phyloP scores from a whole-genome alignment of 2,329 filamentous ascomycete species.

The Sclerotinia nivalis region DNA sequence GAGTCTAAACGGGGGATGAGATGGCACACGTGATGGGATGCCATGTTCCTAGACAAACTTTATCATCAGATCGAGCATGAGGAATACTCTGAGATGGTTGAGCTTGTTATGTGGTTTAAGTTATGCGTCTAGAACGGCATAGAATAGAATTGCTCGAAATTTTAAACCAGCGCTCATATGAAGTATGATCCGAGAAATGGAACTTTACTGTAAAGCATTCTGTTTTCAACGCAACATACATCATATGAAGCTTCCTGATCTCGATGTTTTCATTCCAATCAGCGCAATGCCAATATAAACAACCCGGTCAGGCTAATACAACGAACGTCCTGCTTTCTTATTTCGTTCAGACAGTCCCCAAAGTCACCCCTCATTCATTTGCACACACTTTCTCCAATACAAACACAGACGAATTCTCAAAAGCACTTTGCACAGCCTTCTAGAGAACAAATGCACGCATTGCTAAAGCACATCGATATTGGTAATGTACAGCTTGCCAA shows the following conservation, averaged over 20 bases:
- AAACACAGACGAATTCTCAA: background rate
- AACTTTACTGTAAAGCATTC: background rate
- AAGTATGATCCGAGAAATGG: background rate
- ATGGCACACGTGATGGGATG: background rate
- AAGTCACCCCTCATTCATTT: background rate
- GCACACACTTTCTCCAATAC: background rate
- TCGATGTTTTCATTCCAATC: background rate
- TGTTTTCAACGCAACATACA: background rate
- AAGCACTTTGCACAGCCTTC: background rate
- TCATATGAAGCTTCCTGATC: background rate
- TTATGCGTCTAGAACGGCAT: background rate
- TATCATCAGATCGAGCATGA: background rate
- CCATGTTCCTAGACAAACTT: background rate
- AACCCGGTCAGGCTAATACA: background rate
- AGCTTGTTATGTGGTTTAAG: background rate
- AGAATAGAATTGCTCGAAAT: background rate
- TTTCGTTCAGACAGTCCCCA: background rate
- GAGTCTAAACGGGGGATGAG: background rate
- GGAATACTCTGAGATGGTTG: background rate
- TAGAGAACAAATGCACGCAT: conserved; percentile 33
- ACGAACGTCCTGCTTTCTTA: background rate
- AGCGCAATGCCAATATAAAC: background rate
- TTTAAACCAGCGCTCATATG: background rate
- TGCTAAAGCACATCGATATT: conserved; percentile 36
- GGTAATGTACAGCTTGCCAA: conserved; percentile 40